Base-by-base conservation (phyloP, 1,284 basidiomycete species). In the Irpex sp. region DNA sequence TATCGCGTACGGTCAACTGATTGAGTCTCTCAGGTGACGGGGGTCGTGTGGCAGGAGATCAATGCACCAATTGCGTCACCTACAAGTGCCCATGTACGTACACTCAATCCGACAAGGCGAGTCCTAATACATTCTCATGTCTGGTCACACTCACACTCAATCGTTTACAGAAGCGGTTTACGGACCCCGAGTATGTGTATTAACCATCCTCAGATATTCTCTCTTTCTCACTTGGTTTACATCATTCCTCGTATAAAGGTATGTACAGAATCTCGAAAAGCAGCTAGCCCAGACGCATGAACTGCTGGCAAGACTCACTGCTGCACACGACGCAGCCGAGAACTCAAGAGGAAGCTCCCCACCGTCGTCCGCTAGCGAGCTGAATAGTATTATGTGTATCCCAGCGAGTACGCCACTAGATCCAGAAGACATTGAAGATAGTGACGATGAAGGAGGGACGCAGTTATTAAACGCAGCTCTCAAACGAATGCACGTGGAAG, bases 181-280 rank as follows among this genome's bases (percentile, higher is more conserved):
- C 51, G 61, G 61, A 62, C 19, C 61, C 61, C 17, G 61, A 62
- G 61, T 62, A 62, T 48, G 61, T 62, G 49, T 34, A 44, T 62
- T 15, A 26, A 26, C 56, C 3, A 19, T 36, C 38, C 7, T 49
- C n/a, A 55, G 38, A 36, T 13, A 38, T 47, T 55, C 31, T 4
- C 3, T 15, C 17, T 36, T 52, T n/a, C 60, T 62, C 56, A 21
- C 60, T 19, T 17, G 2, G 17, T 7, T 8, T 51, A 15, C 5
- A 17, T 5, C 13, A 9, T 8, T 37, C 47, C 5, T 36, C 17
- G n/a, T 8, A 19, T 8, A 19, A 34, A 62, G 61, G 31, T 62
- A 62, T 26, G 56, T 62, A 3, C 34, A 52, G 26, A 58, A 58
- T 31, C 49, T 62, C 3, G 61, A 62, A 31, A 49, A 56, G 7